Evolutionary conservation across 441 rosid genomes (phyloP), one percentile per base, ranked within the genome.

Genomic region (Kokia cookei): DNA sequence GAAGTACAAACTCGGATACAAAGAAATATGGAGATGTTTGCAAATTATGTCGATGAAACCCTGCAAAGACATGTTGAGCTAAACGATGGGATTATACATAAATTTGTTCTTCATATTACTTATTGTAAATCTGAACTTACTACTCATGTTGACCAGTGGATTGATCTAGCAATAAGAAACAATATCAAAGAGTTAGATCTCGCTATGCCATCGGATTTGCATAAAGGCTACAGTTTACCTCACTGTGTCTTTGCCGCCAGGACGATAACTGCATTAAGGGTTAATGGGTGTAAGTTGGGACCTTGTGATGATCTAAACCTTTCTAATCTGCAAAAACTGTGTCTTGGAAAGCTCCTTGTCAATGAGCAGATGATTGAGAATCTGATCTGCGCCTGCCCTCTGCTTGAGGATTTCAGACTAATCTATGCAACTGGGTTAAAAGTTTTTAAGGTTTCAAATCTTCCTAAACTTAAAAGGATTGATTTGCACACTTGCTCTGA

Each of bases 331-430:
- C 54, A 14, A 55, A 79, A 76, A 71, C 61, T 81, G 10, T 72
- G 77, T 47, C 68, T 84, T 51, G 76, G 77, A 71, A 48, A 79
- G 27, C 73, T 77, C 47, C 7, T 15, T 40, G 29, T 79, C 27
- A 50, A 64, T 42, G 80, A 70, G n/a, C 13, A 51, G 65, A 71
- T 24, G 5, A 37, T 81, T 15, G 10, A 27, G 68, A 63, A 75
- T 43, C 19, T 81, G 71, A 73, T 81, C 37, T 45, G 2, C n/a
- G 15, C 75, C 61, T 81, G 80, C 75, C 81, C 83, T 71, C 76
- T 73, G 51, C 72, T 81, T 57, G 64, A 77, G 69, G 83, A 81
- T 66, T 73, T 81, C 58, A 79, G 86, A 65, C 73, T 84, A 35
- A 66, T 77, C 45, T 35, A 32, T 51, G 71, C 77, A 67, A 68